These are phyloP conservation scores for Raphanus sativus DNA, from an alignment of 345 rosid species.

Conservation along the genomic window DNA sequence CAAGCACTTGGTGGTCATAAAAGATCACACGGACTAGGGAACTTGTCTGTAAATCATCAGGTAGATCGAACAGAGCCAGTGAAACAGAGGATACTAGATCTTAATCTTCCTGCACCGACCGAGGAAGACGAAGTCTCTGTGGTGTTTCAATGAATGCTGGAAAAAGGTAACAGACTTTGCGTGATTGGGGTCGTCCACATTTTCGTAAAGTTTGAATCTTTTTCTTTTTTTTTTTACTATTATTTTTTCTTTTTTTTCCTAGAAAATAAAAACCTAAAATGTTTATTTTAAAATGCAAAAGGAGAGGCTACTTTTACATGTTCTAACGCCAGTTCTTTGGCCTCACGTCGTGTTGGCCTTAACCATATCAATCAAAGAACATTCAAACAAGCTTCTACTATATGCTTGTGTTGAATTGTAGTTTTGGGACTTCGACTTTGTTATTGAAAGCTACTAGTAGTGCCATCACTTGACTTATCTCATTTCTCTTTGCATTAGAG, in stretches of 20 bases:
- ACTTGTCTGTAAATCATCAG: slow-evolving; percentile 35
- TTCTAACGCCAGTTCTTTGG: slow-evolving; percentile 51
- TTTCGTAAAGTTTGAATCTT: slow-evolving; percentile 52
- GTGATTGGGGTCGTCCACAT: slow-evolving; percentile 43
- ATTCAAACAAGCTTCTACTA: slow-evolving; percentile 23
- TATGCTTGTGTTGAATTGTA: not conserved
- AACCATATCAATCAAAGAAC: slow-evolving; percentile 42
- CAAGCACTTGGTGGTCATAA: slow-evolving; percentile 99
- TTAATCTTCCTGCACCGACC: slow-evolving; percentile 84
- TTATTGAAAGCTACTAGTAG: slow-evolving; percentile 24
- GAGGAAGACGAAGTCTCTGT: slow-evolving; percentile 82
- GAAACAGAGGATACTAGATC: slow-evolving; percentile 64
- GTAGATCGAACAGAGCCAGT: slow-evolving; percentile 25
- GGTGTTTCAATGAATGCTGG: slow-evolving; percentile 61
- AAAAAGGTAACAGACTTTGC: slow-evolving; percentile 45
- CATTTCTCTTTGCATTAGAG: not conserved
- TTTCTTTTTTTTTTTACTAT: slow-evolving; percentile 26
- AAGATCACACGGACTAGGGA: slow-evolving; percentile 68
- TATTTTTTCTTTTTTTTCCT: not conserved
- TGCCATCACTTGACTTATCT: slow-evolving; percentile 25
- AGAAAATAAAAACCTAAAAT: not conserved
- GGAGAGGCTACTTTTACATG: slow-evolving; percentile 42
- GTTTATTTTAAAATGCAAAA: slow-evolving; percentile 34
- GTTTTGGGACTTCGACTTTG: slow-evolving; percentile 9
- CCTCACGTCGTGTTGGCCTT: slow-evolving; percentile 39